A percentile compares a stretch with the other conserved stretches of the same genome.
Evolutionary conservation across 2,329 filamentous ascomycete genomes (phyloP).

Genomic region (Fusarium irregulare): DNA sequence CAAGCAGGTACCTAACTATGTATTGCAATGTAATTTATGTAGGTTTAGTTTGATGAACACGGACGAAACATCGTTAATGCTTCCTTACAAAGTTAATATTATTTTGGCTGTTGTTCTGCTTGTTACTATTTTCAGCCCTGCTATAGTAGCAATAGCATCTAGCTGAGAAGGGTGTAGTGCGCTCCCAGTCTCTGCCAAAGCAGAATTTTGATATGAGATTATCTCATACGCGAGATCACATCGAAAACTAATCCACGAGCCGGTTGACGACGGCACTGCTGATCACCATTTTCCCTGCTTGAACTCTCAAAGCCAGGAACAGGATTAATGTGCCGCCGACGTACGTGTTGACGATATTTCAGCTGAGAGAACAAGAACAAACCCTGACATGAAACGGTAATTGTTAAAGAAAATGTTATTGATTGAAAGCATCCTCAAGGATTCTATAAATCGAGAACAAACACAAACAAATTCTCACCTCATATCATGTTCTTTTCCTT

Average conservation of each 20-base stretch:
- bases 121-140: slow-evolving; percentile 40
- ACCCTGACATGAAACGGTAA: neutral
- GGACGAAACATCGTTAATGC: slow-evolving; percentile 6
- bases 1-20: slow-evolving; percentile 1
- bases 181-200: neutral
- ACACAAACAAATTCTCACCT: neutral
- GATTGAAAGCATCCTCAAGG: slow-evolving; percentile 13
- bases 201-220: slow-evolving; percentile 23
- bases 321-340: slow-evolving; percentile 26
- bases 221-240: slow-evolving; percentile 36
- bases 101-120: neutral
- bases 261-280: slow-evolving; percentile 23
- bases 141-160: neutral
- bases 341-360: slow-evolving; percentile 3
- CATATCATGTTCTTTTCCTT: slow-evolving; percentile 14
- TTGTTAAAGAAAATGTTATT: neutral
- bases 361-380: slow-evolving; percentile 6
- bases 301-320: slow-evolving; percentile 14
- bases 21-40: neutral
- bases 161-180: neutral
- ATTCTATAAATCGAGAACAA: slow-evolving; percentile 1
- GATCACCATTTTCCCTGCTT: slow-evolving; percentile 38
- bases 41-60: slow-evolving; percentile 15
- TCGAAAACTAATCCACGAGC: slow-evolving; percentile 24
- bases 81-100: neutral